phyloP scores from a whole-genome alignment of 2,329 filamentous ascomycete species.

The Scedosporium apiospermum region DNA sequence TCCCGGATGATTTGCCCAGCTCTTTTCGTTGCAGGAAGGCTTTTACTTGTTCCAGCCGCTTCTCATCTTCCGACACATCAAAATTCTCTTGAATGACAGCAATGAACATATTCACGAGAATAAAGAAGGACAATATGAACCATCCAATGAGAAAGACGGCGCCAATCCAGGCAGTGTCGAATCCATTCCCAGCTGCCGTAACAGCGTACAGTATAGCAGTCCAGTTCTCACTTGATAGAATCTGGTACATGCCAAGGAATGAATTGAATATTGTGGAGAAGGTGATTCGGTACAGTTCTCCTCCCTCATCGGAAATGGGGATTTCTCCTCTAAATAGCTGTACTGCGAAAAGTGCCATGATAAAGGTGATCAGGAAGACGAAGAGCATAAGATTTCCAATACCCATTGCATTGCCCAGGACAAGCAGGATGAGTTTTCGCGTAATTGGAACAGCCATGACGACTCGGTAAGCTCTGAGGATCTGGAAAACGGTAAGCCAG shows the following conservation, averaged over 20 bases:
- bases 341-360: constrained; percentile 85
- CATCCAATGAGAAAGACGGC: constrained; percentile 86
- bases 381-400: constrained; percentile 92
- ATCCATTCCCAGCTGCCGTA: constrained; percentile 55
- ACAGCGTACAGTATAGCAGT: constrained; percentile 77
- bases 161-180: constrained; percentile 81
- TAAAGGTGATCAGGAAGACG: constrained; percentile 89
- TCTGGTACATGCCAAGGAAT: constrained; percentile 95
- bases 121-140: constrained; percentile 93
- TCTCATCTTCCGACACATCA: constrained; percentile 96
- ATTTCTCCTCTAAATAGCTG: constrained; percentile 89
- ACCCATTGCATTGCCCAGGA: constrained; percentile 86
- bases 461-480: constrained; percentile 82
- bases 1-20: constrained; percentile 60
- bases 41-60: constrained; percentile 91
- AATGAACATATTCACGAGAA: constrained; percentile 99
- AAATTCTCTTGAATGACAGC: constrained; percentile 99
- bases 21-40: constrained; percentile 90
- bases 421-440: constrained; percentile 73
- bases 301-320: constrained; percentile 50
- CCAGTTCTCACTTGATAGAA: constrained; percentile 95
- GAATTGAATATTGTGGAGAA: constrained; percentile 92
- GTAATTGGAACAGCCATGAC: constrained; percentile 85
- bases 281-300: constrained; percentile 57
- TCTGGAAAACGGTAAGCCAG: constrained; percentile 89